Base-by-base conservation (phyloP, 2,329 filamentous ascomycete species). In the Coniochaeta sp. region DNA sequence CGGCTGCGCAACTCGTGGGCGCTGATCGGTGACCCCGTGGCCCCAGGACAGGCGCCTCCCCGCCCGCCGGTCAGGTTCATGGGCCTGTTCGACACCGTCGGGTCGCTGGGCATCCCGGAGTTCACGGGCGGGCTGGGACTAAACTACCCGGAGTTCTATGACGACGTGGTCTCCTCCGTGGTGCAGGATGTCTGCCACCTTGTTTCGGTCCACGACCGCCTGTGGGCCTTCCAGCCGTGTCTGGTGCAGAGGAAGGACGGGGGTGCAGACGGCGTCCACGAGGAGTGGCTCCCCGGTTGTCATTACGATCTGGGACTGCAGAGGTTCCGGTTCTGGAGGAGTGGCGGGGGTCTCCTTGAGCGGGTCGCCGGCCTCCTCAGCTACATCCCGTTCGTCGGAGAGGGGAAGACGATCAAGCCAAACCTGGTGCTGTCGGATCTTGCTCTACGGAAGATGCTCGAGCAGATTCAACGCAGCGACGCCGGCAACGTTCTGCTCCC, bases 121-220 rank as follows among this genome's bases (percentile, higher is more conserved):
- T 60, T 59, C 14, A 52, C 54, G 2, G 55, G 55, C 10, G 57
- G 59, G 9, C 47, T 58, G 6, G 58, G 60, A 12, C 42, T 58
- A 8, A 54, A 62, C 13, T 61, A 59, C 59, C 60, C 60, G 1
- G 53, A 58, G 27, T 59, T 63, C 8, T 53, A 63, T 46, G 56
- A 62, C 51, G 53, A 61, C 26, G 47, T 52, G 7, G 58, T 63
- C 9, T 63, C 60, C 2, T 57, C 56, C 6, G 61, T 57, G 2
- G 60, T 63, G 12, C 55, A 57, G 31, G 51, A 59, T 2, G 60
- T 63, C 3, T 57, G 57, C 48, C 61, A 63, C 30, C 53, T 56
- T 6, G 30, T 62, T 9, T 57, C 56, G 8, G 42, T 63, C 4
- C 45, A 48, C n/a, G 45, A 48, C n/a, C 26, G 45, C 8, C 24